Conservation (phyloP, 2,329 filamentous ascomycete species). For the Coniella lustricola region DNA sequence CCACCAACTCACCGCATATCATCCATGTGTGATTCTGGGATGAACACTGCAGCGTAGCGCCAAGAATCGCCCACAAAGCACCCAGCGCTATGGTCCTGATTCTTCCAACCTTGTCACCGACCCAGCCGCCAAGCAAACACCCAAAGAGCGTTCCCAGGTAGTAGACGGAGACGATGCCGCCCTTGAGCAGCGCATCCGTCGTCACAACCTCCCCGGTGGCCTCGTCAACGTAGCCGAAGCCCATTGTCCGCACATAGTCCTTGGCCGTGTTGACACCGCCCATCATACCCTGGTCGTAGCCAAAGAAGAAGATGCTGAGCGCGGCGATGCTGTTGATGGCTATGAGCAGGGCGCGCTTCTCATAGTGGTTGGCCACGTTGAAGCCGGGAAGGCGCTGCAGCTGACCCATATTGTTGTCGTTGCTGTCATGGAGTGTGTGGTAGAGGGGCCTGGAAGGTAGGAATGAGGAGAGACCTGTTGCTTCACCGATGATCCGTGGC, state of each 20-base stretch:
- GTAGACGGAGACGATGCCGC: slow-evolving; percentile 51
- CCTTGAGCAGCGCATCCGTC: slow-evolving; percentile 53
- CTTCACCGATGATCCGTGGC: neutral
- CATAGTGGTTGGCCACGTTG: slow-evolving; percentile 41
- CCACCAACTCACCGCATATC: slow-evolving; percentile 48
- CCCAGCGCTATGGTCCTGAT: slow-evolving; percentile 58
- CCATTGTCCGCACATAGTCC: slow-evolving; percentile 59
- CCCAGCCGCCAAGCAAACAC: slow-evolving; percentile 54
- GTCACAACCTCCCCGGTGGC: slow-evolving; percentile 43
- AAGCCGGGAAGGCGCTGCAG: slow-evolving; percentile 12
- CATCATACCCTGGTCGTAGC: slow-evolving; percentile 51
- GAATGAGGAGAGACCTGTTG: neutral
- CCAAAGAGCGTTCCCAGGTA: slow-evolving; percentile 58
- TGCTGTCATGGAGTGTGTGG: neutral
- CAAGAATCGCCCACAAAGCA: slow-evolving; percentile 49
- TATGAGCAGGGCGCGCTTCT: slow-evolving; percentile 50
- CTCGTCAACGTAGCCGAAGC: slow-evolving; percentile 52
- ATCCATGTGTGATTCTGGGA: slow-evolving; percentile 63
- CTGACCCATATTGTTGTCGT: slow-evolving; percentile 3
- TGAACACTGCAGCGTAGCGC: slow-evolving; percentile 57
- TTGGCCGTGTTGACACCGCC: slow-evolving; percentile 60
- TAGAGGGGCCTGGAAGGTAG: neutral
- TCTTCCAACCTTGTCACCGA: slow-evolving; percentile 56
- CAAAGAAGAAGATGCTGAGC: slow-evolving; percentile 63
- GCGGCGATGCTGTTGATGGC: slow-evolving; percentile 57